phyloP scores from a whole-genome alignment of 2,329 filamentous ascomycete genomes.

The Colletotrichum melonis region DNA sequence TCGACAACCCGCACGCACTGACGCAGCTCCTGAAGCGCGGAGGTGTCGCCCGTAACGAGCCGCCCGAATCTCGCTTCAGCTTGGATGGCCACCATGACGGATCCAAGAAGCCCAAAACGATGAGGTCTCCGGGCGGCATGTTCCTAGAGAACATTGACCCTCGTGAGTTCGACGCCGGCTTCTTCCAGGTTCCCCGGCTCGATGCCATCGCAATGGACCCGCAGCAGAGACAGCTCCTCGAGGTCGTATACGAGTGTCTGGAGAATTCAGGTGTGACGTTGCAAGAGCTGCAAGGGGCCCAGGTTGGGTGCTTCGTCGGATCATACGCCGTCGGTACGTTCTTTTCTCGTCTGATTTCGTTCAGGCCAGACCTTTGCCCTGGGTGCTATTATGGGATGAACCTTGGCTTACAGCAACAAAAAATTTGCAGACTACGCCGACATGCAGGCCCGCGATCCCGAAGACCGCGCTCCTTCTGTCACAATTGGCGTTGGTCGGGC shows the following conservation, averaged over 20 bases:
- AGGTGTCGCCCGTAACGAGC: too few relatives aligned
- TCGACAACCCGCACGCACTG: conserved; percentile 34
- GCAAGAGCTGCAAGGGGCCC: not conserved
- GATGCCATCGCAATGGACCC: conserved; percentile 47
- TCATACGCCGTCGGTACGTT: too few relatives aligned
- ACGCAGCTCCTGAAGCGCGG: too few relatives aligned
- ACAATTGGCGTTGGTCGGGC: conserved; percentile 33
- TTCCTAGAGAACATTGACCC: too few relatives aligned
- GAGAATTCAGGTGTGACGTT: conserved; percentile 29
- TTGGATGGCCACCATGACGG: too few relatives aligned
- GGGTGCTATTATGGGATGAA: too few relatives aligned
- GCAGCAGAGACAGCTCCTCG: conserved; percentile 46
- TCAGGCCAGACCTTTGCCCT: too few relatives aligned
- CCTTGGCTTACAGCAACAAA: too few relatives aligned
- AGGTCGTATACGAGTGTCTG: conserved; percentile 49
- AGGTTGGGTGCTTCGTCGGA: not conserved
- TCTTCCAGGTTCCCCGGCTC: conserved; percentile 41
- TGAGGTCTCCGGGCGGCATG: too few relatives aligned
- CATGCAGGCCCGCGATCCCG: conserved; percentile 1
- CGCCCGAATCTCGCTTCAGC: too few relatives aligned
- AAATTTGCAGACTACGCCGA: not conserved
- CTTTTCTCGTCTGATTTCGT: too few relatives aligned
- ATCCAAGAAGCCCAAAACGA: too few relatives aligned
- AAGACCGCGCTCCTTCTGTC: conserved; percentile 19
- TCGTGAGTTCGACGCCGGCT: conserved; percentile 40